Conservation (phyloP, 257 asterid species). For the Solanum virginianum region DNA sequence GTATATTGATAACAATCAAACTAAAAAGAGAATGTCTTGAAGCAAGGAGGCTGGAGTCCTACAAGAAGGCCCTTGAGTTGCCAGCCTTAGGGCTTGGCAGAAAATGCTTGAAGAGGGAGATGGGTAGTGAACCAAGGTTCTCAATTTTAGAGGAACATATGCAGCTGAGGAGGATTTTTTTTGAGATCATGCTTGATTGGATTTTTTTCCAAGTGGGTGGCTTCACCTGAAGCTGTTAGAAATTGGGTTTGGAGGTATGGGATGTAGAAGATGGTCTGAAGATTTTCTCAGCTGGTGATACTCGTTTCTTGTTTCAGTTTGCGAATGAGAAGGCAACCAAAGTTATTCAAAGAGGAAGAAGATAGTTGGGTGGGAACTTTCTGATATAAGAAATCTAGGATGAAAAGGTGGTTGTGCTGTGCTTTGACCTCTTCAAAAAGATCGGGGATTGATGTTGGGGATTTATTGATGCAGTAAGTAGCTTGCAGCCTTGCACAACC, state of each 20-base stretch:
- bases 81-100: neutral
- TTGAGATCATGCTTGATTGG: neutral
- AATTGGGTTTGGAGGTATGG: neutral
- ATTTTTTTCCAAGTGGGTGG: neutral
- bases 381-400: neutral
- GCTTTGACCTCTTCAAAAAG: neutral
- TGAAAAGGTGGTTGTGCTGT: neutral
- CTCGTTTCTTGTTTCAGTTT: neutral
- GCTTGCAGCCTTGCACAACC: neutral
- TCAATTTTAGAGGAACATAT: neutral
- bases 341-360: neutral
- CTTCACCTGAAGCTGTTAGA: neutral
- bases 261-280: neutral
- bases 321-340: neutral
- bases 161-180: neutral
- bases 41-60: neutral
- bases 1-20: neutral
- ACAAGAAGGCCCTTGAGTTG: neutral
- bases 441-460: neutral
- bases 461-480: neutral
- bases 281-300: neutral
- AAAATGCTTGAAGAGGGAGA: neutral
- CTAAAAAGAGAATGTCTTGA: neutral
- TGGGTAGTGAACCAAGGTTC: neutral
- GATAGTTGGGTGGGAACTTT: neutral